Evolutionary conservation across 768 basidiomycete species (phyloP), one percentile per base, ranked within the genome.

Genomic region (Amanita fuliginea): DNA sequence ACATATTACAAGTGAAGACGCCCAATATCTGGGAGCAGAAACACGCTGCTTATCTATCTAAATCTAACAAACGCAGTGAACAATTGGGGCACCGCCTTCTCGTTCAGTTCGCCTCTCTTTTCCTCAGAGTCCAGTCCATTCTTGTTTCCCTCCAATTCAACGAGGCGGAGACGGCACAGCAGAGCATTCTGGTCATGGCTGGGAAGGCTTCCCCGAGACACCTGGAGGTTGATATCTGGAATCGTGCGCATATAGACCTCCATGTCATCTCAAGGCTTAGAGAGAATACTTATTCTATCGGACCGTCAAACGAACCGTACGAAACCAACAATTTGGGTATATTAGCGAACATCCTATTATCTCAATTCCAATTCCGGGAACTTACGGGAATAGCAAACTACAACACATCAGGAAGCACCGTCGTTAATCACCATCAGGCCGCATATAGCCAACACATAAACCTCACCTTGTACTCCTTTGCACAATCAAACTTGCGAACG

Each of bases 401-500:
- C 8, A 24, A n/a, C n/a, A n/a, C 51, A 34, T 44, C 28, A 37
- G 6, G 5, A 26, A 26, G 26, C 26, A 26, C 3, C 26, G 26
- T 26, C 26, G 36, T 26, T 33, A 24, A 39, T 51, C 39, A 48
- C 42, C 3, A 40, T 19, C 56, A 26, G 6, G 19, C 34, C 19
- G 37, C 14, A 22, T 48, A 11, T 43, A 35, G 13, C 34, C 13
- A 43, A 22, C 42, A 52, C 3, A 33, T 54, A 48, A 55, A 51
- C 30, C 10, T 14, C 19, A 91, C 94, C 75, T 93, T 73, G 66
- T 97, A 62, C 59, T 82, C 78, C 60, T 85, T 86, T 42, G 94
- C 95, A 65, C 95, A 96, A 58, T 95, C 83, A 64, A 98, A 95
- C 62, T 93, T 94, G 69, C 91, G 82, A 59, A 91, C 87, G 64